Conservation (phyloP, 148 eudicot species). For the Nyssa sinensis region DNA sequence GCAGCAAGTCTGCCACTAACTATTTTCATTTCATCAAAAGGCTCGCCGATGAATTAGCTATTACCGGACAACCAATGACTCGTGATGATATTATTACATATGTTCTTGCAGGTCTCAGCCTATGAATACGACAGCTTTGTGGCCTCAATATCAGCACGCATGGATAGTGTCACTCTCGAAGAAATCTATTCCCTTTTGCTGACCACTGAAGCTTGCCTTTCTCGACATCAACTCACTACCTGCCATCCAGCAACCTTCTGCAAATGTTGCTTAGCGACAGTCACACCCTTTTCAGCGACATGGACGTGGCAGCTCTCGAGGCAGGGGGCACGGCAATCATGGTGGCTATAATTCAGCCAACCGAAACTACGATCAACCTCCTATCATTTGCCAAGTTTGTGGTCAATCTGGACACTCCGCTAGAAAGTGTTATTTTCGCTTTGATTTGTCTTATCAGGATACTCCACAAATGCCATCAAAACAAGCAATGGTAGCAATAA, state of each 20-base stretch:
- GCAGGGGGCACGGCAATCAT: neutral
- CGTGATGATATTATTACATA: neutral
- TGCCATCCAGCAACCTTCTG: neutral
- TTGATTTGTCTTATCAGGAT: neutral
- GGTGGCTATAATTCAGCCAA: neutral
- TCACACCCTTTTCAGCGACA: neutral
- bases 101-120: neutral
- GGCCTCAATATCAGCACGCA: neutral
- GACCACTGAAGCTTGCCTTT: neutral
- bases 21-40: neutral
- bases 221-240: neutral
- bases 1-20: neutral
- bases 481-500: neutral
- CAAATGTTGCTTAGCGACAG: neutral
- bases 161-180: neutral
- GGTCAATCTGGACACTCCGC: neutral
- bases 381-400: neutral
- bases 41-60: neutral
- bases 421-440: neutral
- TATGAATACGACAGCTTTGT: neutral
- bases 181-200: neutral
- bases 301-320: neutral
- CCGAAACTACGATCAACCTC: neutral
- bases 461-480: neutral
- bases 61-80: neutral